Evolutionary conservation across 306 rosid genomes (phyloP).

Genomic region (Ammopiptanthus mongolicus): DNA sequence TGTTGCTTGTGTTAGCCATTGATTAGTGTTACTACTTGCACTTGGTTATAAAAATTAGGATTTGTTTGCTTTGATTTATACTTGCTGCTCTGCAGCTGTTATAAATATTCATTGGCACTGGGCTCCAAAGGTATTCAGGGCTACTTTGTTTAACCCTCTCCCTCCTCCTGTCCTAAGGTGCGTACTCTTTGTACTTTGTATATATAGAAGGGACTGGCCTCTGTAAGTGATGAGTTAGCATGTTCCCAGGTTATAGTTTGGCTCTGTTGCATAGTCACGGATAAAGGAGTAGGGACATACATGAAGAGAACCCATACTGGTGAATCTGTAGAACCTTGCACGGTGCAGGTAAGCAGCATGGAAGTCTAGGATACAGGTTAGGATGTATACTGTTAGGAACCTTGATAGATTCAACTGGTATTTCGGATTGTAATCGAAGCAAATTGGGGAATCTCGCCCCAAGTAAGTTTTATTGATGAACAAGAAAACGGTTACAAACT

Average conservation of each 20-base stretch:
- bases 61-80: neutral
- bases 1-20: neutral
- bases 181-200: neutral
- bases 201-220: neutral
- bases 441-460: no score
- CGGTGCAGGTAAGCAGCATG: neutral
- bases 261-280: neutral
- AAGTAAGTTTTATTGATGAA: no score
- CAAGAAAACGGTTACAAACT: no score
- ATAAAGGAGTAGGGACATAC: neutral
- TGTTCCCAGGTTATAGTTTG: neutral
- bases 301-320: neutral
- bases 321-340: neutral
- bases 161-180: neutral
- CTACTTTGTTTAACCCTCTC: neutral
- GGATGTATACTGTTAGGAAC: no score
- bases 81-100: neutral
- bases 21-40: neutral
- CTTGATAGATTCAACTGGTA: no score
- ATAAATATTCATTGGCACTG: neutral
- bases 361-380: neutral
- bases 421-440: no score
- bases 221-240: neutral
- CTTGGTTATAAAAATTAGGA: neutral
- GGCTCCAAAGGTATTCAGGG: neutral